Evolutionary conservation across 345 rosid species (phyloP).

Genomic region (Anastatica hierochuntica): DNA sequence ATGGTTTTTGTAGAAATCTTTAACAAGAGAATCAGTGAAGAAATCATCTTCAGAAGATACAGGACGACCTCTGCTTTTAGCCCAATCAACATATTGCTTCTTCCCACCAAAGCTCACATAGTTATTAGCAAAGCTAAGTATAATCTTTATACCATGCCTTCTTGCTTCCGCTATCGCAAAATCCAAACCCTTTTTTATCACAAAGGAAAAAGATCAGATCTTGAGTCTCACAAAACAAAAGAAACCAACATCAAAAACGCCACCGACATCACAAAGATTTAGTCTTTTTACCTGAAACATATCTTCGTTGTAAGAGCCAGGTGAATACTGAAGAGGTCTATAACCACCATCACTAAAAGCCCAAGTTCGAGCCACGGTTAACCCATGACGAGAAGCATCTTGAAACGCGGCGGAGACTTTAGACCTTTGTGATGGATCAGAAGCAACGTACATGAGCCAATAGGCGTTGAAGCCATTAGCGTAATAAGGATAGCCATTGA

Average conservation of each 20-base stretch:
- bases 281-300: constrained; percentile 80
- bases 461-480: constrained; percentile 91
- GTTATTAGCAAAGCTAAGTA: constrained; percentile 67
- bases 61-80: constrained; percentile 56
- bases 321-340: constrained; percentile 56
- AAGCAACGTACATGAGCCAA: constrained; percentile 78
- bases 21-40: constrained; percentile 62
- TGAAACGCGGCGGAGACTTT: constrained; percentile 52
- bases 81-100: constrained; percentile 80
- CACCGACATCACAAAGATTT: too few species aligned
- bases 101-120: constrained; percentile 75
- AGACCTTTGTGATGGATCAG: constrained; percentile 57
- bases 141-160: constrained; percentile 55
- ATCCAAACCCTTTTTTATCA: constrained; percentile 76
- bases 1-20: constrained; percentile 75
- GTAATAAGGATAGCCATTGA: constrained; percentile 67
- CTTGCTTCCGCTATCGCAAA: constrained; percentile 89
- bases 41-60: constrained; percentile 74
- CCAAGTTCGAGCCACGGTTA: constrained; percentile 81
- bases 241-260: neutral
- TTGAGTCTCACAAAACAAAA: neutral
- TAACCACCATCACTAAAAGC: constrained; percentile 89
- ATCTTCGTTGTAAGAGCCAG: constrained; percentile 69
- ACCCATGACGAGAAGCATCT: constrained; percentile 59
- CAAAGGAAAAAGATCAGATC: neutral